Evolutionary conservation across 306 rosid genomes (phyloP).

Genomic region (Sophora flavescens): DNA sequence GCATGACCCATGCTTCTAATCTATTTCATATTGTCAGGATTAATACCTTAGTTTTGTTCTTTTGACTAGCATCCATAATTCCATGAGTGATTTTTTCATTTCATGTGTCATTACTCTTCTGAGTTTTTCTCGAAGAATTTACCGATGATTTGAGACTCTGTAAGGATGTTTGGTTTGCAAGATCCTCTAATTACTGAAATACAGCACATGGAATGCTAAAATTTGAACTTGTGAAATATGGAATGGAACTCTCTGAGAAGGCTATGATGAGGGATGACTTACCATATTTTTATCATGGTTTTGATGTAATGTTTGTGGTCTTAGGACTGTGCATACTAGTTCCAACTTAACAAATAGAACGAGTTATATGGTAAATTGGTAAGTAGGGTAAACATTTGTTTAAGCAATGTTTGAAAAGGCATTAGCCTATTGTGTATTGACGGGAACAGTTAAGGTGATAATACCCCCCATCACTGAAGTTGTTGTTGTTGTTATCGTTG

Average conservation of each 20-base stretch:
- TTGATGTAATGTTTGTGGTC: constrained; percentile 17
- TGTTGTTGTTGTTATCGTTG: neutral
- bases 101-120: neutral
- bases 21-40: constrained; percentile 15
- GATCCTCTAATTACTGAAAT: neutral
- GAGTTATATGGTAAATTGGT: constrained; percentile 10
- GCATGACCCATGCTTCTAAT: constrained; percentile 21
- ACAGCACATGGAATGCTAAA: constrained; percentile 14
- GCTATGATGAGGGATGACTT: constrained; percentile 14
- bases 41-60: constrained; percentile 22
- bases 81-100: neutral
- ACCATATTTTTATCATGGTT: constrained; percentile 11
- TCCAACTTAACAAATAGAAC: constrained; percentile 17
- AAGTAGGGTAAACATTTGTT: neutral
- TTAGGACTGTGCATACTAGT: neutral
- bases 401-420: constrained; percentile 20
- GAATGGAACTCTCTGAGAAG: constrained; percentile 7
- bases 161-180: neutral
- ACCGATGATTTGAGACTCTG: constrained; percentile 4
- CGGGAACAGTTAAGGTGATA: neutral
- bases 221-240: constrained; percentile 10
- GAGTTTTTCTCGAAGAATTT: neutral
- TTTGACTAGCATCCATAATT: constrained; percentile 21
- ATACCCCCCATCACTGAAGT: neutral
- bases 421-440: neutral